Base-by-base conservation (phyloP, 805 yeast species). In the Starmerella kuoi region DNA sequence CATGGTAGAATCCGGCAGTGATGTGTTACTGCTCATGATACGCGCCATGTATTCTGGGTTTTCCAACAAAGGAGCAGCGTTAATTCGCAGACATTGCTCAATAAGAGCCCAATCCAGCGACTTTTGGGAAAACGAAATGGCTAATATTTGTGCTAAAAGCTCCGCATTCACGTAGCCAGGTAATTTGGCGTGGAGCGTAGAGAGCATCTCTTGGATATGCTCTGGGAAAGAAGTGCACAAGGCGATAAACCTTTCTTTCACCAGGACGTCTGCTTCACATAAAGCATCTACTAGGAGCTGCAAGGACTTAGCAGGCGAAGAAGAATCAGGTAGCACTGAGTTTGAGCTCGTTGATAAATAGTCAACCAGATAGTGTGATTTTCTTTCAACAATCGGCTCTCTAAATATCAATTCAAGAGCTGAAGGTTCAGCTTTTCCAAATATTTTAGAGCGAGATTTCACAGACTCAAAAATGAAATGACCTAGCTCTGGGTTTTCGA, bases 141-240 rank as follows among this genome's bases (percentile, higher is more conserved):
- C 19, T 6, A 35, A 19, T 3, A 35, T 4, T 27, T 26, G 27
- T 5, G 30, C 17, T 4, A 47, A n/a, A 2, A 46, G 27, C 1
- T 41, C 37, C 2, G 48, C 25, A 4, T 28, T 36, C 14, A 31
- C 30, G 18, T 33, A 15, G 4, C 24, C 21, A 14, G 49, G 42
- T 14, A 12, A 26, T 11, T n/a, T n/a, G 1, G 23, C 28, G 24
- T 27, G 40, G 2, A 48, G 22, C 4, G 19, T 23, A 11, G 28
- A 21, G 5, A 51, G 24, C 3, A 47, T 12, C 1, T 23, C 20
- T 3, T 30, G 18, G 3, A 40, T 38, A 18, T 37, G 15, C 18
- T 12, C 12, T 0, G 56, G 55, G 15, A 30, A 39, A 9, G 23
- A 18, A 2, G 17, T 9, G 5, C 36, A 20, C 5, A 51, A 33